Conservation (phyloP, 306 rosid genomes). For the cucumber (Cucumis sativus) region DNA sequence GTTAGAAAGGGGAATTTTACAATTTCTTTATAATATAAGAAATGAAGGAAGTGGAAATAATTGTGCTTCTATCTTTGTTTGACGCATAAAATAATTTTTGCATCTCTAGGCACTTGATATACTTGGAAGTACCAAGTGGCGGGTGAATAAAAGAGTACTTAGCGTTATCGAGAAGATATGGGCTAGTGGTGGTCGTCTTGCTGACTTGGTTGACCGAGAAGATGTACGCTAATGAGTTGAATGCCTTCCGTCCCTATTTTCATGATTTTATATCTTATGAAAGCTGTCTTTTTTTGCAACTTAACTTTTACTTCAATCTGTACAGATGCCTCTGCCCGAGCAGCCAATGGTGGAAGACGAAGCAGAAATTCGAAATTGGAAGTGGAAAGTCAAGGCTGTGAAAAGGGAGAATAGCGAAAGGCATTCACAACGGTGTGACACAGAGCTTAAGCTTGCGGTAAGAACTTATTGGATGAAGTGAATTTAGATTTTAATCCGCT, state of each 20-base stretch:
- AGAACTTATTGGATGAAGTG: constrained; percentile 15
- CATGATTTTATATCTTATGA: not conserved
- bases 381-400: constrained; percentile 67
- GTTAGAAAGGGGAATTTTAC: not conserved
- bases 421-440: constrained; percentile 86
- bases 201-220: constrained; percentile 63
- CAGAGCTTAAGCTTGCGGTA: constrained; percentile 91
- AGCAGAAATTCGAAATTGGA: constrained; percentile 75
- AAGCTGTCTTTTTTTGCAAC: not conserved
- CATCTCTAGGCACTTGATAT: constrained; percentile 68
- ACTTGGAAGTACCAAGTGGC: constrained; percentile 86
- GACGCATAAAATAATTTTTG: constrained; percentile 17
- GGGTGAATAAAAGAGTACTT: constrained; percentile 71
- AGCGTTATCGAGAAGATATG: constrained; percentile 72
- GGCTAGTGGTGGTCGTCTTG: constrained; percentile 82
- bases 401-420: constrained; percentile 64
- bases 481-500: not conserved
- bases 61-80: constrained; percentile 1
- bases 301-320: not conserved
- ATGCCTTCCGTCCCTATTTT: constrained; percentile 7
- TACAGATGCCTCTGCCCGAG: constrained; percentile 68
- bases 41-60: not conserved
- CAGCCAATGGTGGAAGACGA: constrained; percentile 70
- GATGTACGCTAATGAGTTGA: constrained; percentile 44
- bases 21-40: not conserved